Conservation (phyloP, 1,284 basidiomycete species). For the Heterobasidion parviporum region DNA sequence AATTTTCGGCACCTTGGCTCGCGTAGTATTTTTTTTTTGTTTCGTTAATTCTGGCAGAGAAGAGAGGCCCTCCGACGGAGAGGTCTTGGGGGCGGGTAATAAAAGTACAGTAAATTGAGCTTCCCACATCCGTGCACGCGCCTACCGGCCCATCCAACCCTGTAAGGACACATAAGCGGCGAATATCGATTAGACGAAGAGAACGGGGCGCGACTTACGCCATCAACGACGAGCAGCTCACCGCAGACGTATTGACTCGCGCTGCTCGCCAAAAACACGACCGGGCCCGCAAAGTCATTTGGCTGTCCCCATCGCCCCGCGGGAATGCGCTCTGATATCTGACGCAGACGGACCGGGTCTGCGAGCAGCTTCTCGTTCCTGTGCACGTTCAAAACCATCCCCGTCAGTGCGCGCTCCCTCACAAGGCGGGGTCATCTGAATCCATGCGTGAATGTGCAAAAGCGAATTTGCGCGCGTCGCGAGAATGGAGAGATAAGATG, state of each 20-base stretch:
- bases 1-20: no score
- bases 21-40: no score
- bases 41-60: no score
- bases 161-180: conserved; percentile 16
- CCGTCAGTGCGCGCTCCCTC: conserved; percentile 3
- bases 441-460: conserved; percentile 5
- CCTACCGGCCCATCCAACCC: conserved; percentile 62
- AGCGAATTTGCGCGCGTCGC: conserved; percentile 22
- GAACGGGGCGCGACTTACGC: conserved; percentile 31
- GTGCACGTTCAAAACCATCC: conserved; percentile 1
- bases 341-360: conserved; percentile 69
- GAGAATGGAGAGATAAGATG: conserved; percentile 10
- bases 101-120: no score
- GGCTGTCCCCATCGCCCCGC: conserved; percentile 86
- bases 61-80: no score
- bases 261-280: conserved; percentile 82
- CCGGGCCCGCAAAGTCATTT: conserved; percentile 82
- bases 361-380: conserved; percentile 77
- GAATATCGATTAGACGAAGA: conserved; percentile 3
- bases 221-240: conserved; percentile 75
- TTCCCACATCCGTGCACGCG: background rate
- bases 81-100: no score
- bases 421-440: conserved; percentile 6
- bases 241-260: conserved; percentile 90
- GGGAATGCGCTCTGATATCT: conserved; percentile 93